Conservation (phyloP, 371 early-diverging fungal genomes). For the Mortierella sp. region DNA sequence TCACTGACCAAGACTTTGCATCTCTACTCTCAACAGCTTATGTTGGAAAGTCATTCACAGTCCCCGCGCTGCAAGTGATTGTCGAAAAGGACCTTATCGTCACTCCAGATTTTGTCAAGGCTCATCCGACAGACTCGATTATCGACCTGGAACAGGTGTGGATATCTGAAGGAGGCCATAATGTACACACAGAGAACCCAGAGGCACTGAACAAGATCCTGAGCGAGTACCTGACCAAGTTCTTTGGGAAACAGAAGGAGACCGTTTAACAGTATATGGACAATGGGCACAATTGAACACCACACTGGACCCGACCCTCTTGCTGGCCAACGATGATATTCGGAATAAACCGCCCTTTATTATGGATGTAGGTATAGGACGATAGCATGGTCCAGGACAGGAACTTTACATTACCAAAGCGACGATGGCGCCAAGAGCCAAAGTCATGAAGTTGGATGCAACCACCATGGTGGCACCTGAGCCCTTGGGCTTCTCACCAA, state of each 20-base stretch:
- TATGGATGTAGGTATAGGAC: no score
- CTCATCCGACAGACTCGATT: not conserved
- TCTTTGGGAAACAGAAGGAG: conserved; percentile 12
- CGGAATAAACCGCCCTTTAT: no score
- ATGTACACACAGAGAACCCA: conserved; percentile 14
- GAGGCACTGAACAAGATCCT: conserved; percentile 16
- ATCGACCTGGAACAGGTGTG: conserved; percentile 1
- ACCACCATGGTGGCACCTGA: not conserved
- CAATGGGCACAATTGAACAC: no score
- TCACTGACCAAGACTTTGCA: no score
- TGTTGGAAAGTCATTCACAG: conserved; percentile 19
- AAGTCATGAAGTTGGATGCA: conserved; percentile 2
- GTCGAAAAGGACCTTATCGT: conserved; percentile 15
- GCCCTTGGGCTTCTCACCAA: conserved; percentile 1
- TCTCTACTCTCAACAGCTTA: conserved; percentile 1
- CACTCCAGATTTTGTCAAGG: not conserved
- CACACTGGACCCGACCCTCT: no score
- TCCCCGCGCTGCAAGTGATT: conserved; percentile 10
- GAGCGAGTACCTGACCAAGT: conserved; percentile 3
- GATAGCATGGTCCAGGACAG: no score
- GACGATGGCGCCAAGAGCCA: conserved; percentile 1
- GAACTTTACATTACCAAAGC: conserved; percentile 12
- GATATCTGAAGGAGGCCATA: conserved; percentile 14
- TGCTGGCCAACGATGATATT: no score
- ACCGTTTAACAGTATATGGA: not conserved